A percentile compares a stretch with the other conserved stretches of the same genome.
These are phyloP conservation scores for Phanerodontia chrysosporium DNA, from an alignment of 768 basidiomycete genomes.

Conservation along the genomic window DNA sequence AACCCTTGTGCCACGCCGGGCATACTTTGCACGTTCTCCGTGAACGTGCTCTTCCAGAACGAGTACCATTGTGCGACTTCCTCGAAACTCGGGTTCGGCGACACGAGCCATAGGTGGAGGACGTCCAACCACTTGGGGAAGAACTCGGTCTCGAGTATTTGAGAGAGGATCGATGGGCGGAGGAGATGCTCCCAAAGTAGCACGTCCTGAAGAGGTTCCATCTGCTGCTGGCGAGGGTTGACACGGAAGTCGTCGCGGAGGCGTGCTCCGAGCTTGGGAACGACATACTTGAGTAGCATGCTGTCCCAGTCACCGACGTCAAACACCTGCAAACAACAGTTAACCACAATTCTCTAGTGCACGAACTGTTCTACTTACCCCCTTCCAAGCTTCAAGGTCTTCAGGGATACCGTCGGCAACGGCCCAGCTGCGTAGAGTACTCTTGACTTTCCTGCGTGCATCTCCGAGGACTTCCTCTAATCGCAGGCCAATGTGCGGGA, in stretches of 20 bases:
- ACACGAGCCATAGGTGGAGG: conserved; percentile 89
- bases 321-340: conserved; percentile 52
- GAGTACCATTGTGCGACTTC: conserved; percentile 93
- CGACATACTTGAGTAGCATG: conserved; percentile 83
- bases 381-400: conserved; percentile 80
- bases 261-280: conserved; percentile 83
- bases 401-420: conserved; percentile 66
- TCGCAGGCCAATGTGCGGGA: conserved; percentile 81
- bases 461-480: conserved; percentile 85
- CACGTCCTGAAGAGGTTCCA: conserved; percentile 74
- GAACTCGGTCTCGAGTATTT: conserved; percentile 86
- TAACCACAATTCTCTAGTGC: neutral
- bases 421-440: conserved; percentile 70
- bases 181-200: conserved; percentile 75
- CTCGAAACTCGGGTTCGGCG: conserved; percentile 81
- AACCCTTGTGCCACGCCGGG: conserved; percentile 75
- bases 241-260: conserved; percentile 84
- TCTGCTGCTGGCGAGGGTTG: conserved; percentile 88
- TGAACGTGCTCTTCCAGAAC: conserved; percentile 82
- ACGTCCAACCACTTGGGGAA: conserved; percentile 97
- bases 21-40: conserved; percentile 63
- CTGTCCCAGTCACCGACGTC: conserved; percentile 83
- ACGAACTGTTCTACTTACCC: conserved; percentile 42
- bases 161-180: conserved; percentile 71
- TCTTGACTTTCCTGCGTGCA: conserved; percentile 81